Evolutionary conservation across 2,329 filamentous ascomycete species (phyloP), one percentile per base, ranked within the genome.

Genomic region (Xylariaceae sp.): DNA sequence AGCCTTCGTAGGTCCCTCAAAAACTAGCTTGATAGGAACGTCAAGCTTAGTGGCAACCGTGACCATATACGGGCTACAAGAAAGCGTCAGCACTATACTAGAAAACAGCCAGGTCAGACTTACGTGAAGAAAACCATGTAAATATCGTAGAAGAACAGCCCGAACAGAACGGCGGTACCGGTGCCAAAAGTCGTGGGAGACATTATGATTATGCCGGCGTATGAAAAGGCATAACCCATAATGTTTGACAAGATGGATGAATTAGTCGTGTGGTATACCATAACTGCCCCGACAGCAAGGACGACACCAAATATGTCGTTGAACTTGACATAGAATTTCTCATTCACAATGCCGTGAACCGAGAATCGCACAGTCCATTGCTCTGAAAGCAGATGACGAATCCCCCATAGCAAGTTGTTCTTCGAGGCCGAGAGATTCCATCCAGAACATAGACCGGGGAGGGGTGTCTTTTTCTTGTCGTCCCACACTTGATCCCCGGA

Each of bases 61-160:
- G 6, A 93, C 80, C 90, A 95, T 95, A 70, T 90, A 87, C 0
- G 90, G 90, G 0, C 86, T 89, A 54, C 1, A 21, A 20, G 5
- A 3, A 12, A 20, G 50, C 12, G 60, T 72, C 60, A 71, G 65
- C 29, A 46, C 10, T 14, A 14, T 20, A 3, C 40, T 16, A n/a
- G 20, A 20, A 5, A 19, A 19, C 10, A 44, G 2, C 32, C n/a
- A 7, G 5, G n/a, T 6, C 7, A 14, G 20, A 79, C 84, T 74
- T 70, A 87, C 77, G 89, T 93, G 70, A 89, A 95, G 70, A 95
- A 95, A 5, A 95, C 90, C 80, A 93, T 92, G 72, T 95, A 87
- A 47, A 99, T 93, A 70, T 99, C 93, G 69, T 99, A 99, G 68
- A 96, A 85, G 77, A 98, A 98, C 1, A 98, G 79, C 0, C 89